phyloP scores from a whole-genome alignment of 306 rosid species.

The Vigna angularis region DNA sequence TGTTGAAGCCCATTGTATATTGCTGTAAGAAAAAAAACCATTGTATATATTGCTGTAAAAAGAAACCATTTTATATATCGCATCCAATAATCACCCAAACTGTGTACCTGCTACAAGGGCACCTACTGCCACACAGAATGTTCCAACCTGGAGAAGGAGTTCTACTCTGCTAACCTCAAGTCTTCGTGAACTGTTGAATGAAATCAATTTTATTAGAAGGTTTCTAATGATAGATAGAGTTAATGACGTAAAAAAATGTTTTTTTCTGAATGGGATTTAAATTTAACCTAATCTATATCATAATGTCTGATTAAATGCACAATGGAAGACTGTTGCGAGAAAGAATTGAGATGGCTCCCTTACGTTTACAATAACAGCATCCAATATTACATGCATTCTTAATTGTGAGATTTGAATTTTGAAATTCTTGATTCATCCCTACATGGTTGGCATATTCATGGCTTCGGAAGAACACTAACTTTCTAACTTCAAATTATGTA shows the following conservation, averaged over 20 bases:
- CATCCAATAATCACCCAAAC: conserved; percentile 27
- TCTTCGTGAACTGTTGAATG: conserved; percentile 81
- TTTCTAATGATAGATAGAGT: conserved; percentile 30
- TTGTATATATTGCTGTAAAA: background rate
- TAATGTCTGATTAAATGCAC: conserved; percentile 7
- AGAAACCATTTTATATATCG: background rate
- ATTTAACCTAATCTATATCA: conserved; percentile 34
- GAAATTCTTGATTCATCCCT: conserved; percentile 19
- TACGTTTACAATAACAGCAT: conserved; percentile 15
- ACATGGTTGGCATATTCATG: background rate
- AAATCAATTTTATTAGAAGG: conserved; percentile 36
- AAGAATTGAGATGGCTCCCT: conserved; percentile 26
- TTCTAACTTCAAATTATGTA: conserved; percentile 27
- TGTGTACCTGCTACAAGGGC: conserved; percentile 88
- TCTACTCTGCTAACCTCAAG: conserved; percentile 99
- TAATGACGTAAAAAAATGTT: conserved; percentile 18
- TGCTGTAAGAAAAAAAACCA: background rate
- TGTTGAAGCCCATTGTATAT: conserved; percentile 3
- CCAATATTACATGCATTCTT: conserved; percentile 40
- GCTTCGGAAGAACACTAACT: conserved; percentile 33
- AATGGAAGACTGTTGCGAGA: background rate
- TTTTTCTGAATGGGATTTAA: conserved; percentile 22
- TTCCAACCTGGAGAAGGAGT: conserved; percentile 97
- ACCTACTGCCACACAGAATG: conserved; percentile 90
- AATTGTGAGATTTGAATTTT: conserved; percentile 28